Conservation (phyloP, 169 alveolate species). For the Plasmodium cynomolgi region DNA sequence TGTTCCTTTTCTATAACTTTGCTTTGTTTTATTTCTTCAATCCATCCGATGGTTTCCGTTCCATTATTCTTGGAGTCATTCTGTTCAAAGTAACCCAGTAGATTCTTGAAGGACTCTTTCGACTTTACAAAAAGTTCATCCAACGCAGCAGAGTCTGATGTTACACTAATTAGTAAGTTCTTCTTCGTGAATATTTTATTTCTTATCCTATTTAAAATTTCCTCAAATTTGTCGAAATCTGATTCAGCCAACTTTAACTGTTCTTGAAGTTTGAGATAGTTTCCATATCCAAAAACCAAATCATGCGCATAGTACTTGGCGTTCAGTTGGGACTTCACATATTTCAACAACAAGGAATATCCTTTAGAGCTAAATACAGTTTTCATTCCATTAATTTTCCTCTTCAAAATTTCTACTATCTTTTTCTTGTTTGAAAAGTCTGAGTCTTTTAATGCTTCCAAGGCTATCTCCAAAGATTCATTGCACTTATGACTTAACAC, state of each 20-base stretch:
- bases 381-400: constrained; percentile 78
- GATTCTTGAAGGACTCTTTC: constrained; percentile 28
- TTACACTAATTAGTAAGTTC: constrained; percentile 77
- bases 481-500: constrained; percentile 78
- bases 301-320: constrained; percentile 79
- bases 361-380: constrained; percentile 71
- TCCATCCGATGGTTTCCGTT: constrained; percentile 34
- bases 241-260: constrained; percentile 80
- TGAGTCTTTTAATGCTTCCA: constrained; percentile 76
- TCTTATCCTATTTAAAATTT: constrained; percentile 77
- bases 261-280: constrained; percentile 72
- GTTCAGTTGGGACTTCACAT: constrained; percentile 76
- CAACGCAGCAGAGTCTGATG: constrained; percentile 76
- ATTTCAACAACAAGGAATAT: constrained; percentile 70
- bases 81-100: constrained; percentile 31
- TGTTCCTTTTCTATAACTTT: constrained; percentile 29
- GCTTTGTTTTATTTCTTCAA: constrained; percentile 51
- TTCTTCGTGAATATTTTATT: constrained; percentile 72
- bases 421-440: constrained; percentile 80
- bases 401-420: constrained; percentile 80
- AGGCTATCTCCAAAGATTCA: constrained; percentile 78
- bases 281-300: constrained; percentile 79
- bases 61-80: constrained; percentile 2
- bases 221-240: constrained; percentile 69
- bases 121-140: constrained; percentile 72